Conservation (phyloP, 2,329 filamentous ascomycete genomes). For the Lomentospora prolificans region DNA sequence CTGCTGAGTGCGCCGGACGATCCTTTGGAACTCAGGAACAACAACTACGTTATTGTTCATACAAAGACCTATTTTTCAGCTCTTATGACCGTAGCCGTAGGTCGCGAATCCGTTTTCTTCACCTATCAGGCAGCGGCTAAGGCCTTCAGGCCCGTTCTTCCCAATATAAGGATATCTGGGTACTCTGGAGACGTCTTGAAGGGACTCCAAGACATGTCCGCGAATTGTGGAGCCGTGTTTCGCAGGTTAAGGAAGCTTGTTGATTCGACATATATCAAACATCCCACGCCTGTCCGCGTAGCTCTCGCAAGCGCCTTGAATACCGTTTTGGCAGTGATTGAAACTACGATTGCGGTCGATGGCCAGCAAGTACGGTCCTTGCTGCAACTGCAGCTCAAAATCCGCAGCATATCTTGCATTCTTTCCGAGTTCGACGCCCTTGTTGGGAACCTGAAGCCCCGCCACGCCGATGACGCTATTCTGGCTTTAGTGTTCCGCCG, state of each 20-base stretch:
- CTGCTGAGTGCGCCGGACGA: conserved; percentile 35
- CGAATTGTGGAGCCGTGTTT: conserved; percentile 36
- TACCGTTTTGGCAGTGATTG: conserved; percentile 37
- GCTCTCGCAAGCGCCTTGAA: conserved; percentile 42
- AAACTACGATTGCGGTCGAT: conserved; percentile 36
- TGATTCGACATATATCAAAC: conserved; percentile 32
- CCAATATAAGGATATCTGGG: conserved; percentile 42
- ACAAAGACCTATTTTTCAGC: conserved; percentile 41
- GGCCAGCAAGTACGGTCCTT: conserved; percentile 34
- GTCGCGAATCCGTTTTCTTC: conserved; percentile 64
- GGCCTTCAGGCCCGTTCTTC: conserved; percentile 40
- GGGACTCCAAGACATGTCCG: conserved; percentile 35
- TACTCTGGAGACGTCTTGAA: conserved; percentile 40
- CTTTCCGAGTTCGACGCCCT: conserved; percentile 42
- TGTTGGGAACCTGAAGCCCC: conserved; percentile 33
- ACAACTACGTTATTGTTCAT: conserved; percentile 33
- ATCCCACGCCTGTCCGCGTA: conserved; percentile 35
- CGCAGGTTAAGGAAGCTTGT: conserved; percentile 37
- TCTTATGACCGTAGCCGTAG: conserved; percentile 57
- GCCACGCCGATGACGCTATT: conserved; percentile 48
- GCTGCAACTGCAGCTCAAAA: conserved; percentile 40
- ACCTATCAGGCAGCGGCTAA: conserved; percentile 42
- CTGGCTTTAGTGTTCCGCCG: conserved; percentile 53
- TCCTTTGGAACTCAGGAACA: conserved; percentile 27
- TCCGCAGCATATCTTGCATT: conserved; percentile 36